Percentiles rank a stretch among this genome's conserved stretches.
Evolutionary conservation across 1,284 basidiomycete genomes (phyloP).

Genomic region (Ceratobasidium sp.): DNA sequence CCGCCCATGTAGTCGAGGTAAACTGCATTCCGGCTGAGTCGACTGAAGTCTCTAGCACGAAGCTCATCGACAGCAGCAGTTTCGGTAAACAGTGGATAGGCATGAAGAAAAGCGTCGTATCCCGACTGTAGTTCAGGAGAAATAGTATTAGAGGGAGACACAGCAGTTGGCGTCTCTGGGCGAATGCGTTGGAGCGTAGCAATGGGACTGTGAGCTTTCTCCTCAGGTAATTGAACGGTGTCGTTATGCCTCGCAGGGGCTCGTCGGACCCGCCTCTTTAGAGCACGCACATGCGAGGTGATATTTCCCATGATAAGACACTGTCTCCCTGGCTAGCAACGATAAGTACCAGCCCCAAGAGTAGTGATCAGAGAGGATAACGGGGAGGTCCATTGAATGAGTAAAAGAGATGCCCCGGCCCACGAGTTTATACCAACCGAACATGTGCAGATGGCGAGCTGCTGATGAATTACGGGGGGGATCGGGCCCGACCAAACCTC

Average conservation of each 20-base stretch:
- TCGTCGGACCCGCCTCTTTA: conserved; percentile 5
- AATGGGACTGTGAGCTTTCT: not conserved
- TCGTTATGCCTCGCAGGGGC: not conserved
- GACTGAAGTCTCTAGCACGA: conserved; percentile 74
- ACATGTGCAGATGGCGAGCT: not conserved
- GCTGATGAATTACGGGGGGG: not conserved
- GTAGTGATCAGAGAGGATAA: not conserved
- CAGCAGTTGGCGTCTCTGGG: not conserved
- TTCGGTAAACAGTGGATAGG: conserved; percentile 60
- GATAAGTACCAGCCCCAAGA: not conserved
- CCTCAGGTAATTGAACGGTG: not conserved
- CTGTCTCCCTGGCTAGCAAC: not conserved
- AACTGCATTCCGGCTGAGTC: conserved; percentile 65
- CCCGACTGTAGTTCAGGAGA: not conserved
- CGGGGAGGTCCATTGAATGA: not conserved
- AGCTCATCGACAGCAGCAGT: conserved; percentile 74
- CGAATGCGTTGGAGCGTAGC: not conserved
- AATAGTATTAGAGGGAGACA: not conserved
- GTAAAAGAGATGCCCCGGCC: not conserved
- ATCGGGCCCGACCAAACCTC: not conserved
- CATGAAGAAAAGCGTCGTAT: conserved; percentile 59
- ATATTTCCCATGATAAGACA: conserved; percentile 8
- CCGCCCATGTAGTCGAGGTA: conserved; percentile 89
- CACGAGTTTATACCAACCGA: not conserved
- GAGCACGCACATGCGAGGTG: not conserved